Evolutionary conservation across 2,329 filamentous ascomycete genomes (phyloP).

Genomic region (Aspergillus pseudoviridinutans): DNA sequence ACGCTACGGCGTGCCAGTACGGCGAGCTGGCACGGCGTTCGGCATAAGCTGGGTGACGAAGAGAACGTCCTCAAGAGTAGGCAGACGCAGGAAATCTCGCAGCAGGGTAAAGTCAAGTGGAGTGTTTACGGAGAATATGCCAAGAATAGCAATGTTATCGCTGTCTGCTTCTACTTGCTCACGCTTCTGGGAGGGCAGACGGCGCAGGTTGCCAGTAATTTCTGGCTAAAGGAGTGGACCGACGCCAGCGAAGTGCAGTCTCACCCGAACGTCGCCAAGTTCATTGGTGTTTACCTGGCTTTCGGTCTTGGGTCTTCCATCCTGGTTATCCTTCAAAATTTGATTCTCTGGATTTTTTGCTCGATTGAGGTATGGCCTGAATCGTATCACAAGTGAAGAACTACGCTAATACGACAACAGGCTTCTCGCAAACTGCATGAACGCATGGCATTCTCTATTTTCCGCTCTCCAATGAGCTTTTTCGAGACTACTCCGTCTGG

Average conservation of each 20-base stretch:
- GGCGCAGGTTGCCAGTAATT: conserved; percentile 74
- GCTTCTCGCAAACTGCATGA: conserved; percentile 95
- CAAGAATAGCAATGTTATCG: conserved; percentile 83
- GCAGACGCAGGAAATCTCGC: conserved; percentile 80
- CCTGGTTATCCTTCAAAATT: conserved; percentile 83
- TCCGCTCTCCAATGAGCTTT: conserved; percentile 97
- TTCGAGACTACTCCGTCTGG: conserved; percentile 96
- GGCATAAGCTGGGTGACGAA: conserved; percentile 81
- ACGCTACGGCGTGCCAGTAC: conserved; percentile 88
- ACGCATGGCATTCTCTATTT: conserved; percentile 94
- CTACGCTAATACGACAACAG: conserved; percentile 37
- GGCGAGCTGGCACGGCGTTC: conserved; percentile 80
- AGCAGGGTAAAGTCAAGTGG: conserved; percentile 99
- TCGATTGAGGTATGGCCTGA: conserved; percentile 75
- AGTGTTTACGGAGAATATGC: conserved; percentile 91
- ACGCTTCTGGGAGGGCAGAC: conserved; percentile 77
- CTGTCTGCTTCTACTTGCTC: conserved; percentile 74
- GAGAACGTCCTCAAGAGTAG: conserved; percentile 69
- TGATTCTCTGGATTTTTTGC: conserved; percentile 99
- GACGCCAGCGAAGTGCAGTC: conserved; percentile 65
- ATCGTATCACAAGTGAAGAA: neutral
- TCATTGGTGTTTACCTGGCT: conserved; percentile 91
- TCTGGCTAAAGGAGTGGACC: conserved; percentile 94
- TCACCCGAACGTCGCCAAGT: conserved; percentile 79
- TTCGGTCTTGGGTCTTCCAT: conserved; percentile 83